Conservation (phyloP, 768 basidiomycete species). For the Leccinum subtestaceum region DNA sequence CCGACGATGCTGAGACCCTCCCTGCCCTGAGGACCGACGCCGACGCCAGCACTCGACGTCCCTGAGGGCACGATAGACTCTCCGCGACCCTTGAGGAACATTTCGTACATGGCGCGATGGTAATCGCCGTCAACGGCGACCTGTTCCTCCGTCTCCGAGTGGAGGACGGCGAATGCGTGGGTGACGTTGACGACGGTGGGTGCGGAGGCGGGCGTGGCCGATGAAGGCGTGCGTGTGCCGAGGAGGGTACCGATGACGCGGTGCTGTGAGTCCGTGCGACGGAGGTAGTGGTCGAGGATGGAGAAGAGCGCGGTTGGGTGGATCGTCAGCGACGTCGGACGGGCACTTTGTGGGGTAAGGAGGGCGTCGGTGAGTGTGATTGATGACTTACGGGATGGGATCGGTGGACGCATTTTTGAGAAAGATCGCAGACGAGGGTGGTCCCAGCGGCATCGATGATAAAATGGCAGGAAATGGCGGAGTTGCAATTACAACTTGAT, state of each 20-base stretch:
- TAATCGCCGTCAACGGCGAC: slow-evolving; percentile 97
- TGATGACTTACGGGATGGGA: slow-evolving; percentile 34
- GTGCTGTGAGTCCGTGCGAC: slow-evolving; percentile 74
- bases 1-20: slow-evolving; percentile 91
- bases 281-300: slow-evolving; percentile 95
- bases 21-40: slow-evolving; percentile 21
- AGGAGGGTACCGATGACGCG: slow-evolving; percentile 96
- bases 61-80: slow-evolving; percentile 33
- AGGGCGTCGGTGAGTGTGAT: background rate
- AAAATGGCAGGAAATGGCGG: slow-evolving; percentile 15
- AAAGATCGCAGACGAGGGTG: slow-evolving; percentile 45
- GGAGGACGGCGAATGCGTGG: slow-evolving; percentile 87
- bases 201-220: slow-evolving; percentile 18
- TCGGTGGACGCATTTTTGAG: slow-evolving; percentile 36
- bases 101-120: slow-evolving; percentile 88
- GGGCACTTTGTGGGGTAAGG: slow-evolving; percentile 47
- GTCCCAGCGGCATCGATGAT: slow-evolving; percentile 42
- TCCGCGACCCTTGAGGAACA: slow-evolving; percentile 65
- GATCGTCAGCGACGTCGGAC: slow-evolving; percentile 72
- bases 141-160: slow-evolving; percentile 89
- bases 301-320: slow-evolving; percentile 93
- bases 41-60: slow-evolving; percentile 16
- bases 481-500: slow-evolving; percentile 28
- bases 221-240: slow-evolving; percentile 62
- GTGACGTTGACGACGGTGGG: slow-evolving; percentile 59